Conservation (phyloP, 1,284 basidiomycete species). For the Apiotrichum montevideense region DNA sequence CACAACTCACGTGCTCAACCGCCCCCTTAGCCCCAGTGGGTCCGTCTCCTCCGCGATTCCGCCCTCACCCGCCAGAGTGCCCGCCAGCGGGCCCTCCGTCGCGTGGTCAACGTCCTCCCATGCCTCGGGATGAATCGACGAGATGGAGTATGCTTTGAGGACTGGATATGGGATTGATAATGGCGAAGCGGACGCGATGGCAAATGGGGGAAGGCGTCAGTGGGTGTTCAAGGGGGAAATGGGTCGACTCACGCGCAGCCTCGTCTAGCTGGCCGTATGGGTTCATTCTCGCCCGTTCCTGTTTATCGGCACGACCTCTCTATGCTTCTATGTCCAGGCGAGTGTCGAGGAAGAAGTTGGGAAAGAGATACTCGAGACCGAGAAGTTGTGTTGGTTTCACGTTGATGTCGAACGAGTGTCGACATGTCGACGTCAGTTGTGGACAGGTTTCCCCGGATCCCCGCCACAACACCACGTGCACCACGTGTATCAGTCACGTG, state of each 20-base stretch:
- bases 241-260: not conserved
- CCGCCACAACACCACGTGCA: no score
- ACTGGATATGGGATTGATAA: conserved; percentile 20
- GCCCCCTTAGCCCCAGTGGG: conserved; percentile 40
- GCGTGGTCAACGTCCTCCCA: conserved; percentile 47
- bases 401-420: no score
- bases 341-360: no score
- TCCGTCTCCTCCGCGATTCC: conserved; percentile 41
- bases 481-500: no score
- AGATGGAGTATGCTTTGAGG: conserved; percentile 46
- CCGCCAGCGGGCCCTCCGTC: conserved; percentile 40
- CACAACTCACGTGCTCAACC: conserved; percentile 34
- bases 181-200: not conserved
- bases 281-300: not conserved
- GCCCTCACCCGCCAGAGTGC: conserved; percentile 31
- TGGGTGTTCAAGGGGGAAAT: no score
- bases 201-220: not conserved
- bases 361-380: no score
- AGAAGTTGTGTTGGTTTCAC: no score
- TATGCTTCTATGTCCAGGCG: no score
- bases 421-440: no score
- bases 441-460: no score
- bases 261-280: not conserved
- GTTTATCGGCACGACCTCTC: no score
- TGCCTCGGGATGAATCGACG: conserved; percentile 37